These are phyloP conservation scores for Rhodocollybia butyracea DNA, from an alignment of 768 basidiomycete species.

Conservation along the genomic window DNA sequence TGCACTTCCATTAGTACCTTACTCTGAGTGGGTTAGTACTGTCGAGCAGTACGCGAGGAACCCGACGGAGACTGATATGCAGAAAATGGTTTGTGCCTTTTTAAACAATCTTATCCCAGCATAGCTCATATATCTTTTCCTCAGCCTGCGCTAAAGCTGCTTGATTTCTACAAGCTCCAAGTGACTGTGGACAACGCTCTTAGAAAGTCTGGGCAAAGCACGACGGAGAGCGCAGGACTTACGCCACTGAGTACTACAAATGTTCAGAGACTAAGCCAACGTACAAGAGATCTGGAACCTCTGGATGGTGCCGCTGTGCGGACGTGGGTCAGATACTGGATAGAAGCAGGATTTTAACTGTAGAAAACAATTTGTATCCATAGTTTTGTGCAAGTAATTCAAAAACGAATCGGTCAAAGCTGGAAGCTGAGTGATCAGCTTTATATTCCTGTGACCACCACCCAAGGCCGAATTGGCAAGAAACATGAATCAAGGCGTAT, in stretches of 20 bases:
- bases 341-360: not conserved
- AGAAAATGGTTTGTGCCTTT: conserved; percentile 26
- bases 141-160: conserved; percentile 32
- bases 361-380: not conserved
- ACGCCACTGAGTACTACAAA: not conserved
- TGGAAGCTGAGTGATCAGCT: too few relatives aligned
- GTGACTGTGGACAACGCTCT: conserved; percentile 16
- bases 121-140: not conserved
- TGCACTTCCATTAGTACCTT: conserved; percentile 19
- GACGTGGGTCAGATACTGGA: conserved; percentile 5
- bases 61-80: conserved; percentile 23
- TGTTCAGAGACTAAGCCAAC: not conserved
- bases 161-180: conserved; percentile 23
- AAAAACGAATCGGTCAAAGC: too few relatives aligned
- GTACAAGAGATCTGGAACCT: not conserved
- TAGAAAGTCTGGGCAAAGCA: not conserved
- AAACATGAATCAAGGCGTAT: too few relatives aligned
- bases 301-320: not conserved
- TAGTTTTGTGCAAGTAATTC: too few relatives aligned
- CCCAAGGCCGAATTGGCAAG: too few relatives aligned
- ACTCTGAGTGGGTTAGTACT: conserved; percentile 25
- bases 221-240: conserved; percentile 4
- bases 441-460: too few relatives aligned
- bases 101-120: not conserved
- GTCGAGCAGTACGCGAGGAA: conserved; percentile 20